These are phyloP conservation scores for Podospora sp. DNA, from an alignment of 495 filamentous ascomycete species.

Conservation along the genomic window DNA sequence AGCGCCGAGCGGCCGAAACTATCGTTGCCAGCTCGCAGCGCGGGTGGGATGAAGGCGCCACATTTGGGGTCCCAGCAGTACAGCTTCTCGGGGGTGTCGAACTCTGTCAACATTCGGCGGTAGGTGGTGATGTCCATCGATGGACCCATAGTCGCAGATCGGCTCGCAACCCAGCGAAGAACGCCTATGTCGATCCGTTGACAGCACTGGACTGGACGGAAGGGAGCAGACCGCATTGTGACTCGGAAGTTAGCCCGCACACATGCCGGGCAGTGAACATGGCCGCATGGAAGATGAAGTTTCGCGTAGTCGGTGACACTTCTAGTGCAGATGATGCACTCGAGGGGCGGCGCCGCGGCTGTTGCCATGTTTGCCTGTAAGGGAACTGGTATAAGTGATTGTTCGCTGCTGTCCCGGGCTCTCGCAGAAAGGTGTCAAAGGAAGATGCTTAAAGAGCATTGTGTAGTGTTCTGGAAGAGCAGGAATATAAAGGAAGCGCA, in stretches of 20 bases:
- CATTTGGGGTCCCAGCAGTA: constrained; percentile 27
- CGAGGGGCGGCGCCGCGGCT: background rate
- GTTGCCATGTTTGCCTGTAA: background rate
- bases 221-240: constrained; percentile 15
- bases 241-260: constrained; percentile 9
- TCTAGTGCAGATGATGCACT: background rate
- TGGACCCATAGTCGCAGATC: background rate
- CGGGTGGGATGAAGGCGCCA: constrained; percentile 26
- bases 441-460: background rate
- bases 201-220: constrained; percentile 30
- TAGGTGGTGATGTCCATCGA: constrained; percentile 15
- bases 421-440: background rate
- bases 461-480: background rate
- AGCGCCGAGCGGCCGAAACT: constrained; percentile 4
- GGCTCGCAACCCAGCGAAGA: background rate
- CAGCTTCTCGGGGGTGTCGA: constrained; percentile 12
- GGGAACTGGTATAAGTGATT: background rate
- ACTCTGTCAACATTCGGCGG: constrained; percentile 24
- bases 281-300: constrained; percentile 10
- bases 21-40: constrained; percentile 8
- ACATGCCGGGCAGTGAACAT: constrained; percentile 21
- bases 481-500: too few relatives aligned
- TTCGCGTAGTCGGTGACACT: background rate
- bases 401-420: background rate
- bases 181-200: background rate